Conservation (phyloP, 2,329 filamentous ascomycete species). For the Aspergillus hiratsukae region DNA sequence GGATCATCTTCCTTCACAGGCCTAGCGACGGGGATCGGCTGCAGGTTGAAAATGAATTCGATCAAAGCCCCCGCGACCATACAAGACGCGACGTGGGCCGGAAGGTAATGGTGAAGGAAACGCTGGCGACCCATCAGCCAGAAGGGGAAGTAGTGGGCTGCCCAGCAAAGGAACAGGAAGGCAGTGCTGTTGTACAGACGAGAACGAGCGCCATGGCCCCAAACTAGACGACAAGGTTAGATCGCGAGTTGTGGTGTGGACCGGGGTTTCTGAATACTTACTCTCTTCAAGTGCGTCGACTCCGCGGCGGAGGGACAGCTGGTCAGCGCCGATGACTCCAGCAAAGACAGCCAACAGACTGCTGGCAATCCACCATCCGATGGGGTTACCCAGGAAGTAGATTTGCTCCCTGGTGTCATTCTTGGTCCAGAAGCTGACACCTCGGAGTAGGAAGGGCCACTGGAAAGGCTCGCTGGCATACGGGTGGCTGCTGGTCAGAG, state of each 20-base stretch:
- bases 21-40: constrained; percentile 50
- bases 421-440: constrained; percentile 99
- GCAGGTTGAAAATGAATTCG: constrained; percentile 93
- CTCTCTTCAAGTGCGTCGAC: constrained; percentile 89
- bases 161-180: constrained; percentile 98
- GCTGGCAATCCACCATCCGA: constrained; percentile 96
- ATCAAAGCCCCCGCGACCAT: constrained; percentile 87
- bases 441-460: constrained; percentile 95
- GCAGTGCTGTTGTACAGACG: constrained; percentile 97
- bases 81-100: constrained; percentile 84
- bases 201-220: constrained; percentile 70
- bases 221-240: constrained; percentile 27
- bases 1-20: constrained; percentile 45
- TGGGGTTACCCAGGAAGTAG: constrained; percentile 94
- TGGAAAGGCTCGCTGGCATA: constrained; percentile 93
- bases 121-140: constrained; percentile 97
- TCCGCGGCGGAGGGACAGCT: constrained; percentile 86
- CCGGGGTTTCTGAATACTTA: constrained; percentile 50
- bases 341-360: constrained; percentile 88
- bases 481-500: constrained; percentile 92
- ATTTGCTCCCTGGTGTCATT: constrained; percentile 94
- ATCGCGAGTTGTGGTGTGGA: not conserved
- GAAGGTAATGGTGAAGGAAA: constrained; percentile 96
- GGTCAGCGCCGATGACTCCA: constrained; percentile 87
- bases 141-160: constrained; percentile 95